Evolutionary conservation across 2,329 filamentous ascomycete genomes (phyloP), one percentile per base, ranked within the genome.

Genomic region (Daldinia eschscholtzii): DNA sequence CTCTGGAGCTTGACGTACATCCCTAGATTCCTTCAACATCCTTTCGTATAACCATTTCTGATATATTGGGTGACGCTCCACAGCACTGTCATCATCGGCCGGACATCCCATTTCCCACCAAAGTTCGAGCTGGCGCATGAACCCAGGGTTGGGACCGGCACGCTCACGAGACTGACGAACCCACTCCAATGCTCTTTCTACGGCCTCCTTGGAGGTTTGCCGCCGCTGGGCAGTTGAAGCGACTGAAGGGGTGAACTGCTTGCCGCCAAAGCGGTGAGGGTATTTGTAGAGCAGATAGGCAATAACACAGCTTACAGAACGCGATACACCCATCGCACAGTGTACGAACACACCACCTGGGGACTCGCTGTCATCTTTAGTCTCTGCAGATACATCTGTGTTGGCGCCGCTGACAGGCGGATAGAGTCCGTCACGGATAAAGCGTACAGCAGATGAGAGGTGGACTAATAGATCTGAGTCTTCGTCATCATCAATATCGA

Each of bases 261-360:
- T 74, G 64, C 81, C 76, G 9, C 82, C 80, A 74, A 88, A 88
- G 61, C 84, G 84, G 39, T 84, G 79, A 4, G 88, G 87, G 73
- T 89, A 85, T 73, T 87, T 87, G 80, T 88, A 90, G 71, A 98
- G 91, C 57, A 98, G 84, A 80, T 94, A 98, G 68, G 96, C 95
- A 65, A 97, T 87, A 61, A 93, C 87, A 72, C 93, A 88, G 35
- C 93, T 91, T 72, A 95, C 92, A 55, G 95, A 98, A 66, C 96
- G 92, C 37, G 94, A 98, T 82, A 97, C 97, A 60, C 96, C 96
- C 90, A 97, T 97, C 23, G 94, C 95, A 85, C 96, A 97, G 81
- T 87, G 85, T 9, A 89, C 87, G 63, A 85, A 86, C 30, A 89
- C 86, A 13, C 81, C 85, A 30, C 82, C 82, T 20, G 74, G 59